Evolutionary conservation across 148 eudicot genomes (phyloP).

Genomic region (Beta vulgaris): DNA sequence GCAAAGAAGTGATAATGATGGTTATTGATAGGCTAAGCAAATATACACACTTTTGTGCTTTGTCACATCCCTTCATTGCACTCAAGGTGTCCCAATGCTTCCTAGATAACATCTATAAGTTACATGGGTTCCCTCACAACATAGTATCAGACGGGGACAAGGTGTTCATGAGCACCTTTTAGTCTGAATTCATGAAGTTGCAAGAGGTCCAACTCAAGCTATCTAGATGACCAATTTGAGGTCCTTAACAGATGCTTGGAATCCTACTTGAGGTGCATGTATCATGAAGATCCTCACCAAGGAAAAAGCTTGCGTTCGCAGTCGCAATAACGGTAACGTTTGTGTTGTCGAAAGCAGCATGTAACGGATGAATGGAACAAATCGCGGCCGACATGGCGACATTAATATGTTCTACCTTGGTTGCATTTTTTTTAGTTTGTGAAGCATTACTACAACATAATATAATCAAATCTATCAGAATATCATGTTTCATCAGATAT

Average conservation of each 20-base stretch:
- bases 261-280: background rate
- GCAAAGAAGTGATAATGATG: too few relatives aligned
- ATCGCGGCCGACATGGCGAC: too few relatives aligned
- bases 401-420: too few relatives aligned
- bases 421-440: too few relatives aligned
- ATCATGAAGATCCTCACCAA: background rate
- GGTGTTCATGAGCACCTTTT: background rate
- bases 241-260: background rate
- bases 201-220: background rate
- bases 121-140: background rate
- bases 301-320: too few relatives aligned
- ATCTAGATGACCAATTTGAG: background rate
- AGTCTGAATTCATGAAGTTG: background rate
- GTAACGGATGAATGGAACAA: too few relatives aligned
- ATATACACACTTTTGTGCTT: background rate
- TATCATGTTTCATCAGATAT: too few relatives aligned
- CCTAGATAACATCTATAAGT: background rate
- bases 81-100: background rate
- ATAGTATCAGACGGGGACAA: background rate
- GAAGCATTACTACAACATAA: too few relatives aligned
- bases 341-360: too few relatives aligned
- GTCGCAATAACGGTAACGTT: too few relatives aligned
- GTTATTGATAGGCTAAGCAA: background rate
- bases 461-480: too few relatives aligned
- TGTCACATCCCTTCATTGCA: background rate